phyloP scores from a whole-genome alignment of 257 asterid species.

The Nicotiana knightiana region DNA sequence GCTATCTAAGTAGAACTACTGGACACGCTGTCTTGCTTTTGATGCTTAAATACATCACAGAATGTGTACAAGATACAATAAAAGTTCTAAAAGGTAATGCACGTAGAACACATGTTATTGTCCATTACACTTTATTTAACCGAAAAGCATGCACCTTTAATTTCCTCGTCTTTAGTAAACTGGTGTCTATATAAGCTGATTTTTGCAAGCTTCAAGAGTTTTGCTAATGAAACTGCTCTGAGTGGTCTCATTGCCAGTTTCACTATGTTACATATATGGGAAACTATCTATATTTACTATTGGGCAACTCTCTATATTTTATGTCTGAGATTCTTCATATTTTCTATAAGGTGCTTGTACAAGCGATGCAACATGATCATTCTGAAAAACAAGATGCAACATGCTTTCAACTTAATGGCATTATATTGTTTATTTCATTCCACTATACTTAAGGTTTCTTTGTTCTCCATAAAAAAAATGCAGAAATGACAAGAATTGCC shows the following conservation, averaged over 20 bases:
- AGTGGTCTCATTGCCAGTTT: not conserved
- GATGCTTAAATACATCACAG: not conserved
- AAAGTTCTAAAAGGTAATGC: not conserved
- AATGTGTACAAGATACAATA: not conserved
- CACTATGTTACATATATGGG: not conserved
- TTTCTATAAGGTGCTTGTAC: not conserved
- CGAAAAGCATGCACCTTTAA: not conserved
- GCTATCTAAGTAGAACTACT: not conserved
- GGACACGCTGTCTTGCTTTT: not conserved
- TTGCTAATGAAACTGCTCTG: not conserved
- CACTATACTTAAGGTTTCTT: not conserved
- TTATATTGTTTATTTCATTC: not conserved
- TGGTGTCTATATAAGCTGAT: not conserved
- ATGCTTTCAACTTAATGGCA: too few species aligned
- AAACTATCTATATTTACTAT: not conserved
- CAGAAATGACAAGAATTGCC: constrained; percentile 64
- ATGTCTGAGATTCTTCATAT: not conserved
- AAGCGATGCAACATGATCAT: not conserved
- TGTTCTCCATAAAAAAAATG: not conserved
- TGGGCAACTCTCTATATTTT: not conserved
- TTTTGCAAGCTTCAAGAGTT: not conserved
- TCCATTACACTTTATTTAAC: not conserved
- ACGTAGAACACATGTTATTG: not conserved
- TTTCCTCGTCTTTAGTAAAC: not conserved
- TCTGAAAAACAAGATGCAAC: not conserved